Evolutionary conservation across 2,329 filamentous ascomycete species (phyloP).

Genomic region (Didymella glomerata): DNA sequence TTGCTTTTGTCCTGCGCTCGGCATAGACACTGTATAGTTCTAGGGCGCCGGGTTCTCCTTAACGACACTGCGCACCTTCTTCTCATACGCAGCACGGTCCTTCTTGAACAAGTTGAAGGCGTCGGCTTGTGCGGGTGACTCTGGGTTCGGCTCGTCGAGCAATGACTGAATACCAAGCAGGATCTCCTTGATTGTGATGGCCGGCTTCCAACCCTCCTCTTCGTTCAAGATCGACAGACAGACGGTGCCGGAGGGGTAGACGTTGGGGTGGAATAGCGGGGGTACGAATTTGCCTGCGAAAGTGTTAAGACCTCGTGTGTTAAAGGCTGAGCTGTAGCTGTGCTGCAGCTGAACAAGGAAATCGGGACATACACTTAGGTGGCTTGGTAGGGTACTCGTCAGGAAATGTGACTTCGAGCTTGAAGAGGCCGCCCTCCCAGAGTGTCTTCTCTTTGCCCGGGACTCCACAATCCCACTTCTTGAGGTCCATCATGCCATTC

Average conservation of each 20-base stretch:
- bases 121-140: slow-evolving; percentile 95
- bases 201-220: slow-evolving; percentile 97
- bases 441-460: slow-evolving; percentile 96
- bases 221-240: slow-evolving; percentile 98
- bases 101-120: slow-evolving; percentile 98
- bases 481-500: slow-evolving; percentile 85
- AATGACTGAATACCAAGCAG: slow-evolving; percentile 95
- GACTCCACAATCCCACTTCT: slow-evolving; percentile 95
- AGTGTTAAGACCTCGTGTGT: slow-evolving; percentile 3
- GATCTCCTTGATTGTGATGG: slow-evolving; percentile 98
- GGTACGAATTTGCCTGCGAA: slow-evolving; percentile 91
- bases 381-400: slow-evolving; percentile 99
- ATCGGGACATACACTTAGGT: slow-evolving; percentile 81
- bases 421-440: slow-evolving; percentile 98
- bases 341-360: background rate
- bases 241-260: slow-evolving; percentile 97
- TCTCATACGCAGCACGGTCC: slow-evolving; percentile 86
- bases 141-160: slow-evolving; percentile 94
- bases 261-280: slow-evolving; percentile 96
- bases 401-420: slow-evolving; percentile 89
- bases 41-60: slow-evolving; percentile 84
- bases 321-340: background rate
- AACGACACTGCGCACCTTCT: slow-evolving; percentile 84
- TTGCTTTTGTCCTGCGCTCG: background rate
- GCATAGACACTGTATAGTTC: background rate